Evolutionary conservation across 169 alveolate genomes (phyloP).

Genomic region (Plasmodium gallinaceum): DNA sequence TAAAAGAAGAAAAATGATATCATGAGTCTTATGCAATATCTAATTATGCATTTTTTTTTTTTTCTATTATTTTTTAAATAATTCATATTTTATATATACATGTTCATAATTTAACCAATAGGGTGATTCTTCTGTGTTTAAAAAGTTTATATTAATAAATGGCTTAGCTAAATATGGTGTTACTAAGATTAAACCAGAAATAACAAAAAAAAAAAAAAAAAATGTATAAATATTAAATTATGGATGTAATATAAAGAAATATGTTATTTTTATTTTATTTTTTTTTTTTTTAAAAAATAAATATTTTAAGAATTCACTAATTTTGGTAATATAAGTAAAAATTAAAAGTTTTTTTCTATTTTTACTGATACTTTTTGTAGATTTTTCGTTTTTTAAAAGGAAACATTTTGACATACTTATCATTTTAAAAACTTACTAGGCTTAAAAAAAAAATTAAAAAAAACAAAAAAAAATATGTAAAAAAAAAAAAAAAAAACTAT

Average conservation of each 20-base stretch:
- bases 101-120: slow-evolving; percentile 80
- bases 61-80: slow-evolving; percentile 1
- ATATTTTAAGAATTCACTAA: neutral
- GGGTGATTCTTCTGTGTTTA: slow-evolving; percentile 64
- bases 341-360: neutral
- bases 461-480: neutral
- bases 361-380: slow-evolving; percentile 14
- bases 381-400: neutral
- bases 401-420: slow-evolving; percentile 4
- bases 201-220: neutral
- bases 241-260: neutral
- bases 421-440: slow-evolving; percentile 6
- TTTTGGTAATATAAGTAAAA: too few relatives aligned
- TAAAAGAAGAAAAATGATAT: neutral
- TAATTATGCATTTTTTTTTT: neutral
- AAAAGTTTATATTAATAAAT: slow-evolving; percentile 80
- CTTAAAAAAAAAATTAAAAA: slow-evolving; percentile 5
- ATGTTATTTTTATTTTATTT: neutral
- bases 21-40: neutral
- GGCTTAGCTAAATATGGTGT: slow-evolving; percentile 87
- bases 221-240: neutral
- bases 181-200: neutral
- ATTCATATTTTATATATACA: slow-evolving; percentile 57
- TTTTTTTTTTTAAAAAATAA: too few relatives aligned
- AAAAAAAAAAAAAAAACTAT: neutral